Base-by-base conservation (phyloP, 768 basidiomycete genomes). In the Hygrocybe punicea region DNA sequence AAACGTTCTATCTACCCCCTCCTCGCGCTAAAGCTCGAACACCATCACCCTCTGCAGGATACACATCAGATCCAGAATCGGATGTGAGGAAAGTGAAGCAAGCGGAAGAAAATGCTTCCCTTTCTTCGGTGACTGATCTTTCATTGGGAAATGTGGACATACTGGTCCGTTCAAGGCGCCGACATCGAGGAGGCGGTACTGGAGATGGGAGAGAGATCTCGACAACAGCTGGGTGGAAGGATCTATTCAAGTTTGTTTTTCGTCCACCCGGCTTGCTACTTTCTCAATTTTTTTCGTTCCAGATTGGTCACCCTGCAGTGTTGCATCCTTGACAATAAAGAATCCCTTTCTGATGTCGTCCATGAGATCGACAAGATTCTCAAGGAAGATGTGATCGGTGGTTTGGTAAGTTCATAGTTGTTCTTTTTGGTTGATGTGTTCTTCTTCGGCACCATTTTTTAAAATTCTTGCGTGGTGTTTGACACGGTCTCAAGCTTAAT, bases 61-160 rank as follows among this genome's bases (percentile, higher is more conserved):
- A 89, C 64, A 78, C 79, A 25, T 89, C 89, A 1, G 89, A 91
- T 63, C 87, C 87, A 34, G 89, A 91, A 72, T 73, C 72, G 19
- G 79, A 80, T 42, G 65, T 77, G 14, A 71, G 76, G 45, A 79
- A 75, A 58, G 70, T 74, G 13, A 75, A 77, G 50, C 74, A 74
- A 51, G 59, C 53, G 5, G 64, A 62, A 6, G 65, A 72, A 16
- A 45, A 60, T 14, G 29, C 60, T 17, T 23, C 53, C 24, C 35
- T 29, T 17, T 40, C 45, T n/a, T 21, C 45, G 13, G 23, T 47
- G 45, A 19, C 53, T 29, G 23, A n/a, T n/a, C 57, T 35, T 40
- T 58, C 7, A 55, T 51, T 39, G 63, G 54, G 51, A 3, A 25
- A 58, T 13, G 59, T 54, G 36, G 69, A 66, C 19, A 56, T 63